These are phyloP conservation scores for Colletotrichum lini DNA, from an alignment of 2,329 filamentous ascomycete species.

Conservation along the genomic window DNA sequence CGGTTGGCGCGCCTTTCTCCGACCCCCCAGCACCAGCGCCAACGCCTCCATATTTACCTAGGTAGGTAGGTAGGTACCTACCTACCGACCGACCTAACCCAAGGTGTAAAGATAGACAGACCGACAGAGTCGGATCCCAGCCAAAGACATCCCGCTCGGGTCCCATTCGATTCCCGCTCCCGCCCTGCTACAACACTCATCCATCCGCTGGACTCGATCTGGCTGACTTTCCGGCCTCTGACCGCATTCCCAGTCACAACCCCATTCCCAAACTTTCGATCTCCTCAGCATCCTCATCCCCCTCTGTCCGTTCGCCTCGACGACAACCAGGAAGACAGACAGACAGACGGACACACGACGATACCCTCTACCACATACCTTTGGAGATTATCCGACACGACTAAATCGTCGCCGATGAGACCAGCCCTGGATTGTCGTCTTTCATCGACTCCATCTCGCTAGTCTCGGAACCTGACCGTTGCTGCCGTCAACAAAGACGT, in stretches of 20 bases:
- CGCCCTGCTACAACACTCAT: constrained; percentile 39
- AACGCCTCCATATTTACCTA: background rate
- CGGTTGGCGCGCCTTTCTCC: constrained; percentile 27
- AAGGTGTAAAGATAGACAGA: background rate
- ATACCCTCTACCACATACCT: constrained; percentile 3
- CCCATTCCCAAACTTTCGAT: constrained; percentile 4
- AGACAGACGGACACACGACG: background rate
- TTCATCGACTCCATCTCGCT: background rate
- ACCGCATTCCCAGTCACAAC: constrained; percentile 34
- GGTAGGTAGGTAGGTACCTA: no score
- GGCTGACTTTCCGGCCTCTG: constrained; percentile 26
- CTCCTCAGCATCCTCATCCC: constrained; percentile 10
- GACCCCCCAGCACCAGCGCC: background rate
- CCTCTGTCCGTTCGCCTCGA: constrained; percentile 18
- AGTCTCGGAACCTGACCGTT: background rate
- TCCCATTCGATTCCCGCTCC: constrained; percentile 38
- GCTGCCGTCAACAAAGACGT: constrained; percentile 11
- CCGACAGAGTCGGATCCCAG: constrained; percentile 24
- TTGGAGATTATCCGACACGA: constrained; percentile 1
- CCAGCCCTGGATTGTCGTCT: constrained; percentile 3
- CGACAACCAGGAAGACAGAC: background rate
- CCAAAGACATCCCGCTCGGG: constrained; percentile 38
- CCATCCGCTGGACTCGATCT: constrained; percentile 31
- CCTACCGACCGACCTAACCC: no score
- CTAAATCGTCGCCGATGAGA: background rate